A percentile compares a stretch with the other conserved stretches of the same genome.
Conservation (phyloP, 2,329 filamentous ascomycete species). For the Tolypocladium nubicola region DNA sequence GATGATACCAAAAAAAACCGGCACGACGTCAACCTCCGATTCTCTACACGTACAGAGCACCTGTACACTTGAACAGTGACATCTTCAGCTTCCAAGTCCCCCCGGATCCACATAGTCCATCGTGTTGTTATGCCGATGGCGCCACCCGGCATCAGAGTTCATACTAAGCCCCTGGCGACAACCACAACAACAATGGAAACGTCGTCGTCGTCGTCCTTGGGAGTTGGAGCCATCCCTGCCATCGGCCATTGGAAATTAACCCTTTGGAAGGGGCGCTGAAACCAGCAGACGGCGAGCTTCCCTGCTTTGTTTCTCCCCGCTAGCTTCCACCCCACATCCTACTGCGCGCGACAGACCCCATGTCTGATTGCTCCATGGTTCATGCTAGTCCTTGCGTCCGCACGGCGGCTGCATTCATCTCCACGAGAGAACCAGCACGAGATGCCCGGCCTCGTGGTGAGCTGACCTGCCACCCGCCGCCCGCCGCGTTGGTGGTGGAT, state of each 20-base stretch:
- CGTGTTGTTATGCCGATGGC: not conserved
- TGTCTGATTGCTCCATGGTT: not conserved
- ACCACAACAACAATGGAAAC: not conserved
- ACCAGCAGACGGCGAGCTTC: not conserved
- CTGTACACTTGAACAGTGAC: too few species aligned
- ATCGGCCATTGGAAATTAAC: too few species aligned
- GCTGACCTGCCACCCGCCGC: not conserved
- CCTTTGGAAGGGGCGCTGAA: not conserved
- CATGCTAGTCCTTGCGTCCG: not conserved
- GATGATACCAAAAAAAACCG: too few species aligned
- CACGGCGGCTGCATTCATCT: not conserved
- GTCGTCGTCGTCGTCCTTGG: not conserved
- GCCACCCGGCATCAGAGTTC: not conserved
- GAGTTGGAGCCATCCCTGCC: too few species aligned
- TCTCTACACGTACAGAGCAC: too few species aligned
- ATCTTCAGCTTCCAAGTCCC: not conserved
- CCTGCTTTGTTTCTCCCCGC: not conserved
- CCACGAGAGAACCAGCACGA: not conserved
- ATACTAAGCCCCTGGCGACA: not conserved
- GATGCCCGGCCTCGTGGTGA: not conserved
- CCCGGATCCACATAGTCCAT: not conserved
- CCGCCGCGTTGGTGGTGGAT: not conserved
- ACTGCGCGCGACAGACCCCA: not conserved
- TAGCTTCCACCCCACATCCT: too few species aligned
- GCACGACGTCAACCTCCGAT: too few species aligned